Evolutionary conservation across 139 green algal species (phyloP).

Genomic region (Nannochloris sp.): DNA sequence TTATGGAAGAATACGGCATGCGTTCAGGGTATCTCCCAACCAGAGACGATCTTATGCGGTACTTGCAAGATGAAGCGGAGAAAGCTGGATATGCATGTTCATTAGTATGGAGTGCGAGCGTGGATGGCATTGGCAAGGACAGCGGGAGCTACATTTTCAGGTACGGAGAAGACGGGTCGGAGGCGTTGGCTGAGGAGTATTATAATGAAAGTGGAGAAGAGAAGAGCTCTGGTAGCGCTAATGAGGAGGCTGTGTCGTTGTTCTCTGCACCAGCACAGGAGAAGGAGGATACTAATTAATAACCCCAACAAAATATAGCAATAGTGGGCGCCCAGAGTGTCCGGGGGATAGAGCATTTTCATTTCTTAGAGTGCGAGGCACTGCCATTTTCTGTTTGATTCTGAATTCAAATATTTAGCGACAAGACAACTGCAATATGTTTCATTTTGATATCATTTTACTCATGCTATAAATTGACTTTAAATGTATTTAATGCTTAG

Average conservation of each 20-base stretch:
- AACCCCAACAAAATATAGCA: no score
- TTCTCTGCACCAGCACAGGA: background rate
- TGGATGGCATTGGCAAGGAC: background rate
- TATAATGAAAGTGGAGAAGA: background rate
- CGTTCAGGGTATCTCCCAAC: constrained; percentile 5
- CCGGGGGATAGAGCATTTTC: background rate
- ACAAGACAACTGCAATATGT: background rate
- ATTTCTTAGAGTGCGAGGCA: background rate
- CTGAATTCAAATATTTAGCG: background rate
- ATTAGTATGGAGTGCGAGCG: constrained; percentile 18
- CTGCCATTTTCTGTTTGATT: background rate
- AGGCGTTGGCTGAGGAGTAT: background rate
- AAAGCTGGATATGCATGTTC: constrained; percentile 3
- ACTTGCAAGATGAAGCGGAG: background rate
- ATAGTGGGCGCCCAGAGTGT: no score
- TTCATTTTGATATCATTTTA: background rate
- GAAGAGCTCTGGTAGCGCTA: background rate
- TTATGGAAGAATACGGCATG: constrained; percentile 42
- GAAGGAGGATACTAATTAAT: no score
- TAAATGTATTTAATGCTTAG: no score
- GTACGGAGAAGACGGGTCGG: background rate
- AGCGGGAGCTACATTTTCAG: background rate
- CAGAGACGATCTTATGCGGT: background rate
- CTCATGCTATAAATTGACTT: background rate
- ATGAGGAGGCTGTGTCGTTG: background rate